These are phyloP conservation scores for Royoungia palumana DNA, from an alignment of 768 basidiomycete species.

Conservation along the genomic window DNA sequence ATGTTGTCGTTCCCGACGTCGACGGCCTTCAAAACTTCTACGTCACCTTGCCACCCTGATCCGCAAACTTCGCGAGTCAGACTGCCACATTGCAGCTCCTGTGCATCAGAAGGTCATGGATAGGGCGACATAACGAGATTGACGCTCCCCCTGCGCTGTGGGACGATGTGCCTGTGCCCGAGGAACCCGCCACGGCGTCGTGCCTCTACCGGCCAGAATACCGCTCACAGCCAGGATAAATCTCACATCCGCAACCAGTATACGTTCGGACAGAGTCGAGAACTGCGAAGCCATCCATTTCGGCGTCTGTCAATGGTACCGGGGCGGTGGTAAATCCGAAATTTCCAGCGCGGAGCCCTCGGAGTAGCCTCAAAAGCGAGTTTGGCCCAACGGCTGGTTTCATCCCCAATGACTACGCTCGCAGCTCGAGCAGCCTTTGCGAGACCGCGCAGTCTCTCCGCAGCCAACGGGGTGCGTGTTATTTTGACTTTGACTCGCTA, in stretches of 20 bases:
- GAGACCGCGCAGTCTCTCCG: slow-evolving; percentile 9
- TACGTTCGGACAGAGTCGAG: slow-evolving; percentile 12
- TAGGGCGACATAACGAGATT: slow-evolving; percentile 16
- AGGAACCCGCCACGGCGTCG: slow-evolving; percentile 44
- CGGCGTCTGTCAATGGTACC: background rate
- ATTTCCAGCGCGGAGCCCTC: slow-evolving; percentile 1
- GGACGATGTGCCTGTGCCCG: slow-evolving; percentile 42
- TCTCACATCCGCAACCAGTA: slow-evolving; percentile 17
- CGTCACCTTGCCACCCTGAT: background rate
- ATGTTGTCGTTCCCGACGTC: background rate
- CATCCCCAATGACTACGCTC: slow-evolving; percentile 18
- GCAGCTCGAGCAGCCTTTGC: slow-evolving; percentile 7
- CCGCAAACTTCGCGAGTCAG: background rate
- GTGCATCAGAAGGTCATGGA: slow-evolving; percentile 9
- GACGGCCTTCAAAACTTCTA: slow-evolving; percentile 12
- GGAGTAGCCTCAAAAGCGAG: background rate
- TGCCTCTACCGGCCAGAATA: slow-evolving; percentile 33
- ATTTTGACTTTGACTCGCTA: slow-evolving; percentile 30
- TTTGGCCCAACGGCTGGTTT: slow-evolving; percentile 29
- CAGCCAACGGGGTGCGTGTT: slow-evolving; percentile 16
- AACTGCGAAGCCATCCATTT: background rate
- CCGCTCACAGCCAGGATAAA: slow-evolving; percentile 14
- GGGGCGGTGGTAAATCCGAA: background rate
- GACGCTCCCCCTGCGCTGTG: slow-evolving; percentile 45
- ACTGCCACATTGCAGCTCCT: slow-evolving; percentile 17